Evolutionary conservation across 2,329 filamentous ascomycete species (phyloP).

Genomic region (Diaporthe vaccinii): DNA sequence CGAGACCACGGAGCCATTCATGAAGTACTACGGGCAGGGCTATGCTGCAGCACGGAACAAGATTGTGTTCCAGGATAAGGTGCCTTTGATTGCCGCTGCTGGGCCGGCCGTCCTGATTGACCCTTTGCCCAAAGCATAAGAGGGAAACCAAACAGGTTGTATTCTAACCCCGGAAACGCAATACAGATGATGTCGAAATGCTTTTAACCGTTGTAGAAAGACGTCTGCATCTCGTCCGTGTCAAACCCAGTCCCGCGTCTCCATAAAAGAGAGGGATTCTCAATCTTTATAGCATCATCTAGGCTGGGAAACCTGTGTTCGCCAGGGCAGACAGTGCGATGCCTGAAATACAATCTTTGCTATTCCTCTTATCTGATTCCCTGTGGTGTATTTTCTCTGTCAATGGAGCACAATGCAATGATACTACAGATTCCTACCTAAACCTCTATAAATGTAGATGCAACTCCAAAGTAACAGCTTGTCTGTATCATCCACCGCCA

Average conservation of each 20-base stretch:
- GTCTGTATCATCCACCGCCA: neutral
- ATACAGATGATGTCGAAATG: too few species aligned
- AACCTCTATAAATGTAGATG: too few species aligned
- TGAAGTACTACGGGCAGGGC: slow-evolving; percentile 48
- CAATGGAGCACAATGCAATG: neutral
- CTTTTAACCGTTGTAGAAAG: too few species aligned
- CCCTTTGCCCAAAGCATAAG: slow-evolving; percentile 39
- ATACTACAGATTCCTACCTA: neutral
- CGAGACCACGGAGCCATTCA: slow-evolving; percentile 74
- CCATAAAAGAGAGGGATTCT: neutral
- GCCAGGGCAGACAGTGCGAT: neutral
- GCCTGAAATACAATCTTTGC: neutral
- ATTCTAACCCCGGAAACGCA: too few species aligned
- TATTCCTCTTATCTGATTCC: neutral
- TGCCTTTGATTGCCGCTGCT: slow-evolving; percentile 49
- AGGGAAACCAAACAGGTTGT: too few species aligned
- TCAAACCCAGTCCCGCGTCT: too few species aligned
- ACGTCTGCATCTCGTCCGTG: neutral
- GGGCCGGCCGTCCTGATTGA: slow-evolving; percentile 47
- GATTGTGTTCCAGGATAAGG: slow-evolving; percentile 47
- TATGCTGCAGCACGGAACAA: slow-evolving; percentile 48
- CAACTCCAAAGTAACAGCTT: neutral
- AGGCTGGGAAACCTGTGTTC: neutral
- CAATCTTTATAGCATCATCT: neutral
- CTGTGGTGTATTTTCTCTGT: neutral